phyloP scores from a whole-genome alignment of 306 rosid species.

The Phaseolus lunatus region DNA sequence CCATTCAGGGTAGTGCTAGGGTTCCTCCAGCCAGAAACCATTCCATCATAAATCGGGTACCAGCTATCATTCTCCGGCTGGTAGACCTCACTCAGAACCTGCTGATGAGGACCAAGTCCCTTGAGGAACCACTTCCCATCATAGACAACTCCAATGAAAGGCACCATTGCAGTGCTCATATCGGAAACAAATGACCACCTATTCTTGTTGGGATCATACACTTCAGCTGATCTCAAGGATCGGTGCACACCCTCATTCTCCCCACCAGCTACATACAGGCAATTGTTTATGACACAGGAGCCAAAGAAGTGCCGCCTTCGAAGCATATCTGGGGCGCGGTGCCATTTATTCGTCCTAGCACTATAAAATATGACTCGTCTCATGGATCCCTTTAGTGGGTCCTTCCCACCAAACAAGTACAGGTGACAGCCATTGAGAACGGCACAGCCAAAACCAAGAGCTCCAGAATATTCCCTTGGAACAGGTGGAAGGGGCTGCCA shows the following conservation, averaged over 20 bases:
- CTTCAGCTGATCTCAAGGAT: slow-evolving; percentile 83
- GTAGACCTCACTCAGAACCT: slow-evolving; percentile 84
- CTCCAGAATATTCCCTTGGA: slow-evolving; percentile 88
- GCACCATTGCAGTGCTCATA: slow-evolving; percentile 93
- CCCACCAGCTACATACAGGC: slow-evolving; percentile 89
- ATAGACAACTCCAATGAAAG: slow-evolving; percentile 83
- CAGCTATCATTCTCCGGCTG: slow-evolving; percentile 75
- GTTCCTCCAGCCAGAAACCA: slow-evolving; percentile 91
- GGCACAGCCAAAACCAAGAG: slow-evolving; percentile 94
- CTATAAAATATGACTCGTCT: slow-evolving; percentile 81
- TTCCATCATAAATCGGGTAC: slow-evolving; percentile 75
- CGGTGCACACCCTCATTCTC: slow-evolving; percentile 81
- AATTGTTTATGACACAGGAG: slow-evolving; percentile 83
- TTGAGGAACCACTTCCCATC: slow-evolving; percentile 87
- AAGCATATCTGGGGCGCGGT: slow-evolving; percentile 94
- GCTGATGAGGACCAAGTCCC: slow-evolving; percentile 84
- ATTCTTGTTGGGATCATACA: slow-evolving; percentile 84
- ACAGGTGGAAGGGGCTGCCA: slow-evolving; percentile 96
- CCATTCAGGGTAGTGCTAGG: slow-evolving; percentile 78
- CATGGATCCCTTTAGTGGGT: slow-evolving; percentile 85
- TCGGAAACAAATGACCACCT: slow-evolving; percentile 84
- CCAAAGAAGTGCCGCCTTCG: slow-evolving; percentile 87
- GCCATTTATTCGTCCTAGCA: slow-evolving; percentile 93
- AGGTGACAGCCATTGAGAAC: slow-evolving; percentile 89
- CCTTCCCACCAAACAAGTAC: slow-evolving; percentile 88